Evolutionary conservation across 106 monocot genomes (phyloP), one percentile per base, ranked within the genome.

Genomic region (Dioscorea alata): DNA sequence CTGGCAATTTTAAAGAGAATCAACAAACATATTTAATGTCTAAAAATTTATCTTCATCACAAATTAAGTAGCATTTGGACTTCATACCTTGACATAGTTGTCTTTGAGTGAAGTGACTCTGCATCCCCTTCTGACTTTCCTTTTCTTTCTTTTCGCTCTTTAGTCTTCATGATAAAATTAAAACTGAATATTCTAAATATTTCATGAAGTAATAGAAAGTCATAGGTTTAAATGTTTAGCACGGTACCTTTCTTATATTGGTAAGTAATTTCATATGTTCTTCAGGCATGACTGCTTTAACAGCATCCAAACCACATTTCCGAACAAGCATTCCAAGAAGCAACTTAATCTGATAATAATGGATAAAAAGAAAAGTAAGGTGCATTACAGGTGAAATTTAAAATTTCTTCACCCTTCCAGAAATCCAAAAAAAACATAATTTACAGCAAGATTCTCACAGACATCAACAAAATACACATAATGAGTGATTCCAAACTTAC

Each of bases 251-350:
- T 53, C 86, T 73, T 63, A 96, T 96, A 64, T 92, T 96, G 49
- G 86, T 86, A 1, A 96, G 82, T 23, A 96, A 71, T 58, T 92
- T 96, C 80, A 96, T 86, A 70, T 96, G 96, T 69, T 92, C 92
- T 69, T 88, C 88, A 74, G 96, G 96, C 88, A 92, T 96, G 22
- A 96, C 86, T 33, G 76, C 79, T 75, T 83, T 96, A 34, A 96
- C 96, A 67, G 96, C 96, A 60, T 92, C 96, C 48, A 92, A 71
- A 64, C 96, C 96, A 78, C 96, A 96, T 81, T 96, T 96, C 33
- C 81, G 84, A 49, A 92, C 83, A 52, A 96, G 84, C 91, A 96
- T 92, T 60, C 89, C 96, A 73, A 96, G 56, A 59, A 96, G 84
- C 48, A 82, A 65, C 71, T 96, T 96, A 23, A 96, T 76, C 94